Conservation (phyloP, 2,329 filamentous ascomycete species). For the Sclerotinia sclerotiorum region DNA sequence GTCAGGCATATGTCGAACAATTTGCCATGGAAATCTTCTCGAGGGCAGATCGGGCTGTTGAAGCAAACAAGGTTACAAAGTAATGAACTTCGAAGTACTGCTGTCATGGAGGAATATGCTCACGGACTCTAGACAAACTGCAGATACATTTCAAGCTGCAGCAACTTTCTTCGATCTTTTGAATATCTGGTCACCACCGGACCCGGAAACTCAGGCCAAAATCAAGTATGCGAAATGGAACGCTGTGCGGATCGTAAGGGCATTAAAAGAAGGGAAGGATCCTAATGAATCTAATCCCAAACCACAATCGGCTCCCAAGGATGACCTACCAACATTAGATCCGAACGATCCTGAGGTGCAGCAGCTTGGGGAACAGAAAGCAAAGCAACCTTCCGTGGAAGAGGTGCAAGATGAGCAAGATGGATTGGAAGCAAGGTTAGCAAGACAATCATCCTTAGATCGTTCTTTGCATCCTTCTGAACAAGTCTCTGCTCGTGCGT, state of each 20-base stretch:
- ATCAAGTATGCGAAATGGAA: constrained; percentile 98
- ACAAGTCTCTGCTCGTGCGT: constrained; percentile 37
- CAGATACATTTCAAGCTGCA: constrained; percentile 89
- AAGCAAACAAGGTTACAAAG: constrained; percentile 80
- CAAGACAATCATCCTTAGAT: constrained; percentile 50
- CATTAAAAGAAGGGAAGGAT: constrained; percentile 85
- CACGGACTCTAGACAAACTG: constrained; percentile 60
- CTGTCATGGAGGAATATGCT: neutral
- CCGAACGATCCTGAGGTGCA: constrained; percentile 65
- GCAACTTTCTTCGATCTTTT: constrained; percentile 88
- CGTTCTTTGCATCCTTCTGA: constrained; percentile 49
- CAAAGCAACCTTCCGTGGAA: constrained; percentile 48
- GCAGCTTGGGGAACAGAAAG: constrained; percentile 47
- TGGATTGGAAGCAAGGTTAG: constrained; percentile 46
- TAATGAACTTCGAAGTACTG: constrained; percentile 51
- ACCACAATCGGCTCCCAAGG: constrained; percentile 50
- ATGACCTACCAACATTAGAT: constrained; percentile 52
- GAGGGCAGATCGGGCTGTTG: constrained; percentile 77
- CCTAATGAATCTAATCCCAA: constrained; percentile 89
- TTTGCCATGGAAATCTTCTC: constrained; percentile 88
- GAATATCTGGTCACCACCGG: constrained; percentile 76
- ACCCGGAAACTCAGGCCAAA: constrained; percentile 76
- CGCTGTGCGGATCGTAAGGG: constrained; percentile 84
- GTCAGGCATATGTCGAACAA: constrained; percentile 89
- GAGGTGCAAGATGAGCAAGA: constrained; percentile 58